These are phyloP conservation scores for Lachnellula suecica DNA, from an alignment of 2,329 filamentous ascomycete genomes.

Conservation along the genomic window DNA sequence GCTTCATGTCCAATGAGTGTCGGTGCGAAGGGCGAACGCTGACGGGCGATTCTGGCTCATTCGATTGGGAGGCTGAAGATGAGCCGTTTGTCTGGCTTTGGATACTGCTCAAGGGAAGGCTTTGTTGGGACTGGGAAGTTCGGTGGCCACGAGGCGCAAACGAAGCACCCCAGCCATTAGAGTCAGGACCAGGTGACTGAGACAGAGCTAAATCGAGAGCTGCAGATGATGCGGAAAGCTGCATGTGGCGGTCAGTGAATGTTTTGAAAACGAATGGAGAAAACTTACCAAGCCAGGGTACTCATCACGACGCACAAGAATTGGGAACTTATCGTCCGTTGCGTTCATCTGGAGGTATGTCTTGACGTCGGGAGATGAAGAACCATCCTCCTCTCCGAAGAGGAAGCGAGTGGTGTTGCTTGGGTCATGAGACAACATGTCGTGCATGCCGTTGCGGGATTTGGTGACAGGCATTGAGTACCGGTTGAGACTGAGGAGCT, in stretches of 20 bases:
- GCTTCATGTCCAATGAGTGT: conserved; percentile 60
- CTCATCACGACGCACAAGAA: conserved; percentile 67
- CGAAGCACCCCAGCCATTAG: conserved; percentile 28
- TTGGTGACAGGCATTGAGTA: conserved; percentile 91
- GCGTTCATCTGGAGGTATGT: conserved; percentile 70
- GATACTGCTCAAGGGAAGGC: conserved; percentile 32
- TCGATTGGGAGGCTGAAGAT: conserved; percentile 35
- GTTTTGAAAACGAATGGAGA: conserved; percentile 4
- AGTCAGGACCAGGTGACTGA: conserved; percentile 59
- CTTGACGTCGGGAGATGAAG: conserved; percentile 54
- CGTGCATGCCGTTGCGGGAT: conserved; percentile 65
- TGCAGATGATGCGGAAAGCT: conserved; percentile 79
- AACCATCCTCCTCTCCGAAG: conserved; percentile 74
- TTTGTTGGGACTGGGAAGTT: conserved; percentile 46
- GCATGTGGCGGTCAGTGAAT: conserved; percentile 42
- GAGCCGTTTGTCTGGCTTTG: conserved; percentile 33
- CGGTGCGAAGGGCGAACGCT: conserved; percentile 49
- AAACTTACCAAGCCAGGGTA: conserved; percentile 31
- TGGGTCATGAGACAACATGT: conserved; percentile 68
- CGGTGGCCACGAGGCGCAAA: conserved; percentile 31
- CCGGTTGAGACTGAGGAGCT: conserved; percentile 68
- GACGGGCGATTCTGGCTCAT: conserved; percentile 44
- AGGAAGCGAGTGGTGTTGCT: conserved; percentile 85
- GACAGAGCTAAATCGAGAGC: conserved; percentile 77
- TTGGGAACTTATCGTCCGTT: conserved; percentile 83